These are phyloP conservation scores for Carallia brachiata DNA, from an alignment of 345 rosid genomes.

Conservation along the genomic window DNA sequence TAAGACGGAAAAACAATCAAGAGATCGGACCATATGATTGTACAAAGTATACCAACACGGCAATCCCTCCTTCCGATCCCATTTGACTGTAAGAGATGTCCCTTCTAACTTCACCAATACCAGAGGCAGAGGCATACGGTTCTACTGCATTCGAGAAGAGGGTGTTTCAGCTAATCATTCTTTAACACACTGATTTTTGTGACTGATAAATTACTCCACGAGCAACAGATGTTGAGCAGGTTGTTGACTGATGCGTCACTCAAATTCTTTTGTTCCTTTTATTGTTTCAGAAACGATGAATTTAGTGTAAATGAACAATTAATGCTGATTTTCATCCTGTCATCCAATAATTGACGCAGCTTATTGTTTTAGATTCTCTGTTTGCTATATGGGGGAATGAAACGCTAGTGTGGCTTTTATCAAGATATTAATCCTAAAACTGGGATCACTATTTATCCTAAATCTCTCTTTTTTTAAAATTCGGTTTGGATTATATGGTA, in stretches of 20 bases:
- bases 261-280: not conserved
- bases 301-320: not conserved
- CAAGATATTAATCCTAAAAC: too few relatives aligned
- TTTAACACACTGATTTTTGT: not conserved
- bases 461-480: too few relatives aligned
- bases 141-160: not conserved
- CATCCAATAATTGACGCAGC: too few relatives aligned
- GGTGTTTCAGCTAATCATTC: constrained; percentile 13
- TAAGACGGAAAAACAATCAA: constrained; percentile 63
- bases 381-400: too few relatives aligned
- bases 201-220: not conserved
- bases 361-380: too few relatives aligned
- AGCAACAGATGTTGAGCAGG: not conserved
- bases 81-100: not conserved
- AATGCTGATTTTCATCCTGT: not conserved
- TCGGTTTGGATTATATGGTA: too few relatives aligned
- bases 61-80: constrained; percentile 11
- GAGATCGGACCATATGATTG: constrained; percentile 90
- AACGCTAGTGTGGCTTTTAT: too few relatives aligned
- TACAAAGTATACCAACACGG: constrained; percentile 66
- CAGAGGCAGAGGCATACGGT: too few relatives aligned
- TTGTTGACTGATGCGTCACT: not conserved
- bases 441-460: too few relatives aligned
- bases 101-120: constrained; percentile 1
- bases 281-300: not conserved